Percentiles rank a stretch among this genome's conserved stretches.
phyloP scores from a whole-genome alignment of 164 flowering plant species.

The Stephania japonica region DNA sequence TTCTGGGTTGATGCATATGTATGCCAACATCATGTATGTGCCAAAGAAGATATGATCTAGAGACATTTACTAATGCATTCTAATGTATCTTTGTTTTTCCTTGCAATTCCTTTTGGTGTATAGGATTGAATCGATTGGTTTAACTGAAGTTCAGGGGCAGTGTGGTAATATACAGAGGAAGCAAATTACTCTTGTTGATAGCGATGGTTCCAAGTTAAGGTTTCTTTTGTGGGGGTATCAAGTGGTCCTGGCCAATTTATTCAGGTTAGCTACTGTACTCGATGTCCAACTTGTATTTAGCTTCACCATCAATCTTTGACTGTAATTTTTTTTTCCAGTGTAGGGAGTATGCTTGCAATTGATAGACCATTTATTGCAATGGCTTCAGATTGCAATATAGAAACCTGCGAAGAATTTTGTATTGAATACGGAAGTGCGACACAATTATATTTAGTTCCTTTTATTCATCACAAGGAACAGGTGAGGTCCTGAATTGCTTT shows the following conservation, averaged over 20 bases:
- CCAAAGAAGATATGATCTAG: background rate
- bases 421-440: constrained; percentile 97
- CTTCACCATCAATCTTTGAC: constrained; percentile 9
- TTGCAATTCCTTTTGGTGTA: constrained; percentile 4
- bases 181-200: constrained; percentile 70
- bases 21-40: background rate
- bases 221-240: constrained; percentile 91
- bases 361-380: constrained; percentile 79
- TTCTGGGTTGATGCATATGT: background rate
- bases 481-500: constrained; percentile 28
- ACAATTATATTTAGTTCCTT: constrained; percentile 80
- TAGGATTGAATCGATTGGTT: constrained; percentile 79
- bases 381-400: constrained; percentile 36
- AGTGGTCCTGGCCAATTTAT: constrained; percentile 69
- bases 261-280: constrained; percentile 42
- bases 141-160: constrained; percentile 48
- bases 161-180: constrained; percentile 41
- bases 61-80: background rate
- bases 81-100: background rate
- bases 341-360: constrained; percentile 87
- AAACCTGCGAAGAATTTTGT: constrained; percentile 45
- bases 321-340: constrained; percentile 35
- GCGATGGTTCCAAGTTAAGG: constrained; percentile 56
- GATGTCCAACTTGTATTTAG: background rate
- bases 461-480: constrained; percentile 68